These are phyloP conservation scores for Ilyonectria mors-panacis DNA, from an alignment of 2,329 filamentous ascomycete species.

Conservation along the genomic window DNA sequence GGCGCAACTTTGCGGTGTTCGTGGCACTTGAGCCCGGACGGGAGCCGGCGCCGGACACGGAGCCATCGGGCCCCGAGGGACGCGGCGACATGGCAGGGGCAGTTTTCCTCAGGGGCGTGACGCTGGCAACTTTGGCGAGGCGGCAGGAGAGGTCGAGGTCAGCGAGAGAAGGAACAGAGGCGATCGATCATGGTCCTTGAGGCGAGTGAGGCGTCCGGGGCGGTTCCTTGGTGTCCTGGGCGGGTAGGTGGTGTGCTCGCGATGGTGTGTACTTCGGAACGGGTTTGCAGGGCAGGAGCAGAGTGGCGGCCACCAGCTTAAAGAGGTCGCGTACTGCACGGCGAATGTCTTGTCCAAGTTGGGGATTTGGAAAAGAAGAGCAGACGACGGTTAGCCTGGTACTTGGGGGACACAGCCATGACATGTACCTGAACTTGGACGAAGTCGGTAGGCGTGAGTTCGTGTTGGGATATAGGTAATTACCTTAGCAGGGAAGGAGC, in stretches of 20 bases:
- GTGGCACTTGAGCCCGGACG: constrained; percentile 30
- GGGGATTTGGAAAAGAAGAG: neutral
- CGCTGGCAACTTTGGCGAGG: neutral
- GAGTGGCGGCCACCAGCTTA: no score
- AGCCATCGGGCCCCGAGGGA: constrained; percentile 31
- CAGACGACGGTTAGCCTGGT: neutral
- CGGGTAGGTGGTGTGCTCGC: neutral
- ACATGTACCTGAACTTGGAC: neutral
- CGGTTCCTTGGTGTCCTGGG: neutral
- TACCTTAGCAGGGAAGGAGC: neutral
- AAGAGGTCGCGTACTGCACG: no score
- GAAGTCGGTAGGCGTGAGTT: neutral
- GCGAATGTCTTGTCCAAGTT: neutral
- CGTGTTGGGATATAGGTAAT: constrained; percentile 8
- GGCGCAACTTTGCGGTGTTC: constrained; percentile 49
- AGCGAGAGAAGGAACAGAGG: constrained; percentile 14
- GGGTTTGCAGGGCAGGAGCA: no score
- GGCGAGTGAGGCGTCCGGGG: neutral
- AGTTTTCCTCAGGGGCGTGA: neutral
- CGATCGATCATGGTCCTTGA: neutral
- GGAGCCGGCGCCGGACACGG: constrained; percentile 33
- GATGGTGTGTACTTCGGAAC: neutral
- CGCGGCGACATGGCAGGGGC: constrained; percentile 39
- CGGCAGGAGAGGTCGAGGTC: constrained; percentile 14
- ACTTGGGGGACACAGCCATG: neutral